These are phyloP conservation scores for Brassica cretica DNA, from an alignment of 345 rosid species.

Conservation along the genomic window DNA sequence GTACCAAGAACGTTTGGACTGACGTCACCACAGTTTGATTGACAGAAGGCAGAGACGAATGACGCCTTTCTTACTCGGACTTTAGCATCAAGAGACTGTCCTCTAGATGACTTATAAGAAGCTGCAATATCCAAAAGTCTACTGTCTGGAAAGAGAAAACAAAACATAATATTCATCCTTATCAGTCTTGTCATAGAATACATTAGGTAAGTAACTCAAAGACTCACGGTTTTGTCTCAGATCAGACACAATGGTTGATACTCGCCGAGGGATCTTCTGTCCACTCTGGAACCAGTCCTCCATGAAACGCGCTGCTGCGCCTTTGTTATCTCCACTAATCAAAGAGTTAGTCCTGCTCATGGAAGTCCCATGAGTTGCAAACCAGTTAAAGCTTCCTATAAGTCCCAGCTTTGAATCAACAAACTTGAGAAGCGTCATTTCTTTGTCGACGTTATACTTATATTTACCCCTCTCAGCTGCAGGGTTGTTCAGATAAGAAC, in stretches of 20 bases:
- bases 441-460: slow-evolving; percentile 86
- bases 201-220: slow-evolving; percentile 20
- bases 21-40: slow-evolving; percentile 95
- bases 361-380: slow-evolving; percentile 99
- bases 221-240: slow-evolving; percentile 50
- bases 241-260: slow-evolving; percentile 56
- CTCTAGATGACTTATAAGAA: slow-evolving; percentile 54
- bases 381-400: slow-evolving; percentile 95
- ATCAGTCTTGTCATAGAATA: background rate
- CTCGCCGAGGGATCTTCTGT: slow-evolving; percentile 58
- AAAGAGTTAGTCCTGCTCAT: slow-evolving; percentile 95
- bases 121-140: slow-evolving; percentile 74
- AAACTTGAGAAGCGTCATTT: slow-evolving; percentile 95
- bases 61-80: slow-evolving; percentile 64
- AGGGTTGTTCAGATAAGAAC: slow-evolving; percentile 95
- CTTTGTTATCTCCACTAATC: slow-evolving; percentile 99
- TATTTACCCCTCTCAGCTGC: slow-evolving; percentile 69
- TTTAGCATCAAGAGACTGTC: slow-evolving; percentile 53
- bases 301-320: slow-evolving; percentile 96
- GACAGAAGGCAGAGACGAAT: slow-evolving; percentile 96
- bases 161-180: slow-evolving; percentile 1
- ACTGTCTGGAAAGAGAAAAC: slow-evolving; percentile 37
- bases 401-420: slow-evolving; percentile 87
- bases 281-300: slow-evolving; percentile 88
- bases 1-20: slow-evolving; percentile 95